Evolutionary conservation across 768 basidiomycete species (phyloP).

Genomic region (Lactifluus piperatus): DNA sequence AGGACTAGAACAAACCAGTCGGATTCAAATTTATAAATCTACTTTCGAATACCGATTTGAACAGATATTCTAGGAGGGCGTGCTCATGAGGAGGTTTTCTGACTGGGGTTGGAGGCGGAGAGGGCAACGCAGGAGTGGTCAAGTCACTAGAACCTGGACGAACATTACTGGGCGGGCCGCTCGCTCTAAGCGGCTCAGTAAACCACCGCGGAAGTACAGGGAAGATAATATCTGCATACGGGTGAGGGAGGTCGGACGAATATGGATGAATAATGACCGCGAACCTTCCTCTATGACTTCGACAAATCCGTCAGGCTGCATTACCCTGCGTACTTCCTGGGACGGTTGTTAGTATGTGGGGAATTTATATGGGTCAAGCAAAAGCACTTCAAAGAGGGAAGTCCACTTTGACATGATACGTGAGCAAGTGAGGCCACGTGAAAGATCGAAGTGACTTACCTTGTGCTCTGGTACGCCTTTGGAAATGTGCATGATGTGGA

Average conservation of each 20-base stretch:
- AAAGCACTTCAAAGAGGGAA: constrained; percentile 7
- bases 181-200: constrained; percentile 53
- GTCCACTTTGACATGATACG: constrained; percentile 28
- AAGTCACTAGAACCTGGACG: neutral
- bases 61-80: constrained; percentile 19
- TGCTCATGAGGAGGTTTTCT: constrained; percentile 14
- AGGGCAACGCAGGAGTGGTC: neutral
- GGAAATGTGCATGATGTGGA: constrained; percentile 61
- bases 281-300: constrained; percentile 69
- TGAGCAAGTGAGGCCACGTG: constrained; percentile 36
- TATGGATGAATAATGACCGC: constrained; percentile 10
- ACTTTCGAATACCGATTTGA: constrained; percentile 20
- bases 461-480: constrained; percentile 53
- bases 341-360: constrained; percentile 22
- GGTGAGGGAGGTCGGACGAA: neutral
- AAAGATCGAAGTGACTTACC: constrained; percentile 17
- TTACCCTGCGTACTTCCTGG: constrained; percentile 65
- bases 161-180: neutral
- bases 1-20: constrained; percentile 14
- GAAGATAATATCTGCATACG: constrained; percentile 55
- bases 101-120: constrained; percentile 6
- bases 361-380: neutral
- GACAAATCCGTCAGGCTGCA: constrained; percentile 59
- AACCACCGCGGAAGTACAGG: constrained; percentile 74
- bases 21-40: constrained; percentile 22